Conservation (phyloP, 768 basidiomycete species). For the Tephrocybe sp. region DNA sequence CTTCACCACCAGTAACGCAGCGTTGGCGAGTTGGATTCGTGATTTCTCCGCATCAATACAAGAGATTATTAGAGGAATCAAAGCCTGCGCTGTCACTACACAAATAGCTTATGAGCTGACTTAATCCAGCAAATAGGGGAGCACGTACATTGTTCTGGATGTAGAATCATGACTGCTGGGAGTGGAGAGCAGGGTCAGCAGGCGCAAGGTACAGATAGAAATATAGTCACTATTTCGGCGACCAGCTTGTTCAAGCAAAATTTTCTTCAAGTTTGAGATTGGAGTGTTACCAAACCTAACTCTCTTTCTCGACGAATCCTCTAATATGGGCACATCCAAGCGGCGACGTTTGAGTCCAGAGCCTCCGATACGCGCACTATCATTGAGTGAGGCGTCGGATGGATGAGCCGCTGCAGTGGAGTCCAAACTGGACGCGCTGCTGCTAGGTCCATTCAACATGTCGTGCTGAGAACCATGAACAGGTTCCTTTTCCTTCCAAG, state of each 20-base stretch:
- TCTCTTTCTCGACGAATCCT: constrained; percentile 12
- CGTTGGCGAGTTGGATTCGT: constrained; percentile 15
- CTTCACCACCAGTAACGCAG: constrained; percentile 33
- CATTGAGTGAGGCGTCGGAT: constrained; percentile 10
- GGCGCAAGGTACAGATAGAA: neutral
- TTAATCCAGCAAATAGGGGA: neutral
- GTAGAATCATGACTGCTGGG: constrained; percentile 36
- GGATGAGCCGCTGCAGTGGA: constrained; percentile 22
- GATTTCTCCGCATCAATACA: constrained; percentile 29
- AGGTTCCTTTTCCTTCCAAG: constrained; percentile 40
- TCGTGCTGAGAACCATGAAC: constrained; percentile 20
- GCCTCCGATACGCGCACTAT: neutral
- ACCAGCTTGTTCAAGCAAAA: constrained; percentile 29
- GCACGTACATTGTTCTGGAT: constrained; percentile 25
- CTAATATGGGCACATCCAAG: constrained; percentile 6
- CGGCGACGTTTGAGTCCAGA: constrained; percentile 8
- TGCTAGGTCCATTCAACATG: constrained; percentile 27
- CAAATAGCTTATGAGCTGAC: neutral
- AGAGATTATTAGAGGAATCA: constrained; percentile 23
- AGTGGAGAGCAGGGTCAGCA: constrained; percentile 1
- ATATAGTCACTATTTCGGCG: constrained; percentile 35
- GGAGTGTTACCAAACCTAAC: constrained; percentile 27
- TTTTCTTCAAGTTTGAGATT: constrained; percentile 28
- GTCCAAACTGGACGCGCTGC: constrained; percentile 23
- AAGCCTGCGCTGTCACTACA: constrained; percentile 26